A percentile compares a stretch with the other conserved stretches of the same genome.
Evolutionary conservation across 2,329 filamentous ascomycete species (phyloP).

Genomic region (Aspergillus niger): DNA sequence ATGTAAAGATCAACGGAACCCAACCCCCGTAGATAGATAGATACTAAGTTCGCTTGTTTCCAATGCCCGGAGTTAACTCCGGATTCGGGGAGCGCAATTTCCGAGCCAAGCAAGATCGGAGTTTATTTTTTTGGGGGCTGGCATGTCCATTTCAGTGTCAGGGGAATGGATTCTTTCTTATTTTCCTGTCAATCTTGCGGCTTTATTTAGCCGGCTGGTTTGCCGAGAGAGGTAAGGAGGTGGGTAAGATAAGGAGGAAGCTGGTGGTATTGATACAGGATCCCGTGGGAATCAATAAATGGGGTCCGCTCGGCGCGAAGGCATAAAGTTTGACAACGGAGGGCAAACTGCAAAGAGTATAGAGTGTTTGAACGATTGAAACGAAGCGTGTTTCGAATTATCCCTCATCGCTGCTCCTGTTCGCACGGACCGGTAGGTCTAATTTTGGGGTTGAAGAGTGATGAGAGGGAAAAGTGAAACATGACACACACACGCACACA

Average conservation of each 20-base stretch:
- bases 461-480: not conserved
- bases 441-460: not conserved
- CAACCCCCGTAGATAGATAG: too few relatives aligned
- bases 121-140: not conserved
- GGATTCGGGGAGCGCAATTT: not conserved
- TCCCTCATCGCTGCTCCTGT: not conserved
- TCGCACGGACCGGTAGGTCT: not conserved
- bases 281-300: too few relatives aligned
- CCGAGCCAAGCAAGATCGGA: not conserved
- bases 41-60: too few relatives aligned
- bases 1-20: too few relatives aligned
- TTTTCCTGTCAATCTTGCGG: too few relatives aligned
- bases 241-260: not conserved
- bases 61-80: not conserved
- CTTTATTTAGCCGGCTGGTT: too few relatives aligned
- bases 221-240: not conserved
- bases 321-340: not conserved
- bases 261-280: not conserved
- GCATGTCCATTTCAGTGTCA: not conserved
- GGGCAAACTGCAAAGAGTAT: too few relatives aligned
- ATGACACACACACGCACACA: not conserved
- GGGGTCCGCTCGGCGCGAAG: not conserved
- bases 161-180: not conserved
- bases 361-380: not conserved
- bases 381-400: not conserved